A percentile compares a stretch with the other conserved stretches of the same genome.
These are phyloP conservation scores for Dentipellis sp. DNA, from an alignment of 768 basidiomycete species.

Conservation along the genomic window DNA sequence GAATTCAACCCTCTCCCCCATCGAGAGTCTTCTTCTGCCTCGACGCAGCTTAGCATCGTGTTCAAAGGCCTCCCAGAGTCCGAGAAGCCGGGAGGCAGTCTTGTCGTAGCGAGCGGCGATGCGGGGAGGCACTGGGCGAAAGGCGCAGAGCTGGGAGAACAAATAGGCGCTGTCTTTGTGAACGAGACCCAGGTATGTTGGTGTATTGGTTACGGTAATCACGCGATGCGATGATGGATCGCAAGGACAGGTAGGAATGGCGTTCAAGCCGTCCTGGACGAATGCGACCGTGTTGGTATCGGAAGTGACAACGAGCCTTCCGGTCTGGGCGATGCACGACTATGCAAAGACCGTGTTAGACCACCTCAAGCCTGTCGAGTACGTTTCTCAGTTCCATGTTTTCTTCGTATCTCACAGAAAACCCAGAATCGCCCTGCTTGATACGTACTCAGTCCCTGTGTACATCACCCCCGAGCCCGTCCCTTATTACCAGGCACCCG, in stretches of 20 bases:
- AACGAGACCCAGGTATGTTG: conserved; percentile 8
- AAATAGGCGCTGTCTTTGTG: conserved; percentile 7
- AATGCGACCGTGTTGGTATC: conserved; percentile 14
- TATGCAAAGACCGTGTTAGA: conserved; percentile 15
- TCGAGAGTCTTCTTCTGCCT: conserved; percentile 1
- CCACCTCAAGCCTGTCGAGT: conserved; percentile 14
- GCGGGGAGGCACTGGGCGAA: conserved; percentile 15
- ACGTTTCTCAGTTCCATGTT: neutral
- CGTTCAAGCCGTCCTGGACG: conserved; percentile 15
- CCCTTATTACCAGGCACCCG: conserved; percentile 10
- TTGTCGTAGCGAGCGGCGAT: conserved; percentile 14
- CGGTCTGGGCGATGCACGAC: conserved; percentile 17
- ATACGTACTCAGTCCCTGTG: conserved; percentile 13
- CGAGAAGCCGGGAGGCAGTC: neutral
- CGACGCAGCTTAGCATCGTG: neutral
- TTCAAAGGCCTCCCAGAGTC: neutral
- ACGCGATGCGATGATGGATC: too few species aligned
- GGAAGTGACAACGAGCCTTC: conserved; percentile 11
- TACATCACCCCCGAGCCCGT: conserved; percentile 13
- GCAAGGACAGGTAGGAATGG: conserved; percentile 10
- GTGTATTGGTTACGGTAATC: neutral
- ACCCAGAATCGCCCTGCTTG: conserved; percentile 15
- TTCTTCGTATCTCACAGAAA: neutral
- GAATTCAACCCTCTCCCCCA: conserved; percentile 15
- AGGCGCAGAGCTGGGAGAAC: conserved; percentile 15